Conservation (phyloP, 306 rosid genomes). For the Arachis stenosperma region DNA sequence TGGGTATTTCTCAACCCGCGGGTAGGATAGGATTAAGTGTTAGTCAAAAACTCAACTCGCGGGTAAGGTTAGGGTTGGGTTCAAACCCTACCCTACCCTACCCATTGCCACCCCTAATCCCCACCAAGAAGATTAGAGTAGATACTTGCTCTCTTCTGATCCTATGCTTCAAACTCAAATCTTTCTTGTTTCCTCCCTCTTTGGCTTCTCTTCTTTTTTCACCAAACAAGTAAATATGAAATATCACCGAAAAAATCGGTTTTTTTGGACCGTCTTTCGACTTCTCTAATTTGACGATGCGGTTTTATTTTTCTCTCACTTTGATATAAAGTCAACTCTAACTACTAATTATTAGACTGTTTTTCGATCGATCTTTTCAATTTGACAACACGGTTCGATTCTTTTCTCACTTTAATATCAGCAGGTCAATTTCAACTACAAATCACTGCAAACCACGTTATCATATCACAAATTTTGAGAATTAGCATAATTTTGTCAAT, state of each 20-base stretch:
- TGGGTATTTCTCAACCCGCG: too few relatives aligned
- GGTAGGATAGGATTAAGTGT: too few relatives aligned
- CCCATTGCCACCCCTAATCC: too few relatives aligned
- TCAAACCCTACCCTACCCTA: too few relatives aligned
- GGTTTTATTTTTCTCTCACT: background rate
- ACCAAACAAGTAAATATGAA: background rate
- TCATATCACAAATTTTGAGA: background rate
- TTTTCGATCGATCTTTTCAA: too few relatives aligned
- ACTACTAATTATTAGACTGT: background rate
- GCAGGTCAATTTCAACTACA: slow-evolving; percentile 40
- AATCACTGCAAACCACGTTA: slow-evolving; percentile 3
- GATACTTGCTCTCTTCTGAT: slow-evolving; percentile 17
- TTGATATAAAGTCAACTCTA: slow-evolving; percentile 50
- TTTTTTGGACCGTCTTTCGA: background rate
- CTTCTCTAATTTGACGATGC: slow-evolving; percentile 40
- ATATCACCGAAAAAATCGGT: slow-evolving; percentile 32
- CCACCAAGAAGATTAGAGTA: slow-evolving; percentile 36
- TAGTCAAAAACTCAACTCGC: too few relatives aligned
- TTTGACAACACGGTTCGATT: background rate
- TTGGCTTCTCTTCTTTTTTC: too few relatives aligned
- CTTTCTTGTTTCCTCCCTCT: too few relatives aligned
- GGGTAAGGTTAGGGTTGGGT: too few relatives aligned
- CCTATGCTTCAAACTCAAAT: background rate
- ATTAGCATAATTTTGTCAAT: background rate
- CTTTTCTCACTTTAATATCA: slow-evolving; percentile 29